A percentile compares a stretch with the other conserved stretches of the same genome.
These are phyloP conservation scores for Colletotrichum aenigma DNA, from an alignment of 2,329 filamentous ascomycete species.

Conservation along the genomic window DNA sequence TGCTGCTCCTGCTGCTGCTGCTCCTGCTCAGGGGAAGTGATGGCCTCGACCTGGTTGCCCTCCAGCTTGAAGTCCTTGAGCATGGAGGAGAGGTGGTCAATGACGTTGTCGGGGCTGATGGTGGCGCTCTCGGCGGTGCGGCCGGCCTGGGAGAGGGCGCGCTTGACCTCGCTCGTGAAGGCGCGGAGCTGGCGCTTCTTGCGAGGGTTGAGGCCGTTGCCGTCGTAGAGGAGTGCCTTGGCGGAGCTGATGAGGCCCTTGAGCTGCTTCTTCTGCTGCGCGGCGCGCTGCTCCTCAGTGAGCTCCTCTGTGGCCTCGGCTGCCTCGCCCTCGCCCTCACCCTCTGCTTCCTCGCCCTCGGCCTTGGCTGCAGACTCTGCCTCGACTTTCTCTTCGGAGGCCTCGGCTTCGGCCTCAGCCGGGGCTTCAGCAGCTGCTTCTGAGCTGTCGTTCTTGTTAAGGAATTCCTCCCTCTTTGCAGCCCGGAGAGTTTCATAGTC, in stretches of 20 bases:
- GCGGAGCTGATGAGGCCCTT: slow-evolving; percentile 60
- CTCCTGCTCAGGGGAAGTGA: slow-evolving; percentile 28
- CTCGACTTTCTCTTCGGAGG: neutral
- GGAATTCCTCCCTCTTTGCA: slow-evolving; percentile 24
- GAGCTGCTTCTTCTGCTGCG: slow-evolving; percentile 42
- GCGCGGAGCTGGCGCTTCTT: slow-evolving; percentile 77
- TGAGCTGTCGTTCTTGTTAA: neutral
- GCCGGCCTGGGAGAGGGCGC: slow-evolving; percentile 61
- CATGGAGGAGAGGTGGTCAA: slow-evolving; percentile 59
- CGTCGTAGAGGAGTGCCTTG: slow-evolving; percentile 62
- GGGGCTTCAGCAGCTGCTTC: neutral
- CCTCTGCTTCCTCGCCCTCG: slow-evolving; percentile 23
- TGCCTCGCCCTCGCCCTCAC: slow-evolving; percentile 14
- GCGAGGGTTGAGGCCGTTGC: slow-evolving; percentile 63
- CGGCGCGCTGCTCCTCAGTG: slow-evolving; percentile 28
- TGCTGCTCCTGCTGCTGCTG: slow-evolving; percentile 12
- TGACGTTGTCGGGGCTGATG: slow-evolving; percentile 44
- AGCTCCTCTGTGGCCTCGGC: slow-evolving; percentile 24
- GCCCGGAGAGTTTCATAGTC: slow-evolving; percentile 29
- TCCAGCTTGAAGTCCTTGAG: slow-evolving; percentile 49
- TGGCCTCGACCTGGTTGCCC: slow-evolving; percentile 32
- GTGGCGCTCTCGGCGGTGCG: slow-evolving; percentile 32
- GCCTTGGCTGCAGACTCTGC: slow-evolving; percentile 15
- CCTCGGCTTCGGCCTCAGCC: neutral
- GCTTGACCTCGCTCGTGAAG: slow-evolving; percentile 70